Conservation (phyloP, 768 basidiomycete genomes). For the Hericium alpestre region DNA sequence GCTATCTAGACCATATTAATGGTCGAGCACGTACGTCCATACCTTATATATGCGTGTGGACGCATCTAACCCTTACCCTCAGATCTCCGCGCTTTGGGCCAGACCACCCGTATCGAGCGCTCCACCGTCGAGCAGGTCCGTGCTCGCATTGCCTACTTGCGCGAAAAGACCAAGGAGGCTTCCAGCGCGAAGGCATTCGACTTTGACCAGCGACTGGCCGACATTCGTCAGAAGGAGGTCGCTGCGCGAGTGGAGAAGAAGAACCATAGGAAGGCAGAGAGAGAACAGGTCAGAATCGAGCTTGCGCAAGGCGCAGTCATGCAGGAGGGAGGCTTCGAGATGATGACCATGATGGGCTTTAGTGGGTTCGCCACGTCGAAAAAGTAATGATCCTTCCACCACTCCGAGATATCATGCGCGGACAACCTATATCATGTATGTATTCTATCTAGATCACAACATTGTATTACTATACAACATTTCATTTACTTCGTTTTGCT, state of each 20-base stretch:
- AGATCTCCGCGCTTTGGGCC: constrained; percentile 94
- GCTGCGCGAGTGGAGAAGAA: constrained; percentile 64
- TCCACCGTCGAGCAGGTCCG: constrained; percentile 92
- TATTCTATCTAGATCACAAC: constrained; percentile 18
- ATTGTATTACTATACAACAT: constrained; percentile 22
- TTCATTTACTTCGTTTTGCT: constrained; percentile 4
- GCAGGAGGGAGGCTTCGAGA: constrained; percentile 46
- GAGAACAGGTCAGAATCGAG: constrained; percentile 59
- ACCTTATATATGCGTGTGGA: neutral
- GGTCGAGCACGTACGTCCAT: constrained; percentile 72
- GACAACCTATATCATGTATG: neutral
- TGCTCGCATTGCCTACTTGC: constrained; percentile 74
- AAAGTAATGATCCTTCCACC: constrained; percentile 34
- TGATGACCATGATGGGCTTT: constrained; percentile 85
- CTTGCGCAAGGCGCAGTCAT: constrained; percentile 40
- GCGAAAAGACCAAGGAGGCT: constrained; percentile 78
- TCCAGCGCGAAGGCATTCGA: constrained; percentile 85
- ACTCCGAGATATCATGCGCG: too few species aligned
- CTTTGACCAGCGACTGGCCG: constrained; percentile 81
- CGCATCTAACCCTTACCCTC: constrained; percentile 7
- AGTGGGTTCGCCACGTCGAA: constrained; percentile 83
- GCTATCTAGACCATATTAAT: constrained; percentile 93
- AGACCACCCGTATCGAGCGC: constrained; percentile 82
- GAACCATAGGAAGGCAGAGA: constrained; percentile 68
- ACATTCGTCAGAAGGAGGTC: constrained; percentile 67